Evolutionary conservation across 768 basidiomycete genomes (phyloP).

Genomic region (Trametes gibbosa): DNA sequence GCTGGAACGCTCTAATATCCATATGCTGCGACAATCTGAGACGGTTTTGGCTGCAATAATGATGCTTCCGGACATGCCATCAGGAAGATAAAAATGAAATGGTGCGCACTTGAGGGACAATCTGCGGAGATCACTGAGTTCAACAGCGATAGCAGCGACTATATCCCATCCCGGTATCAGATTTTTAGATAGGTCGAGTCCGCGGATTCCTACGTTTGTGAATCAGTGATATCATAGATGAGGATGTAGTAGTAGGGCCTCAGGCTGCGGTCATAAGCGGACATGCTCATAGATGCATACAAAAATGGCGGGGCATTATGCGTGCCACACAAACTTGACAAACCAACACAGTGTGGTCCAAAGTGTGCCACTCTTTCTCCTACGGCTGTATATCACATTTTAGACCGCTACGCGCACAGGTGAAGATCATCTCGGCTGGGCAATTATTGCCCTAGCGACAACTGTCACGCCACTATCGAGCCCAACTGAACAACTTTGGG

Average conservation of each 20-base stretch:
- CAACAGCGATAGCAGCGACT: conserved; percentile 58
- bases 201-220: conserved; percentile 58
- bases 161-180: conserved; percentile 70
- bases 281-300: neutral
- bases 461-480: too few relatives aligned
- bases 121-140: conserved; percentile 59
- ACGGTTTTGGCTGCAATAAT: conserved; percentile 59
- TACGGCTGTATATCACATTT: too few relatives aligned
- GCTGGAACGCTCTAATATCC: conserved; percentile 44
- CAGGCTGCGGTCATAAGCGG: neutral
- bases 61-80: conserved; percentile 17
- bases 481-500: too few relatives aligned
- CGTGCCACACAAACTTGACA: too few relatives aligned
- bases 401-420: too few relatives aligned
- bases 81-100: conserved; percentile 8
- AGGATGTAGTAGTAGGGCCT: conserved; percentile 5
- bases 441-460: too few relatives aligned
- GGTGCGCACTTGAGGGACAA: conserved; percentile 75
- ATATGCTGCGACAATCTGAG: conserved; percentile 41
- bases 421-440: too few relatives aligned
- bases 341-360: too few relatives aligned
- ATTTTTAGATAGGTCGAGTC: conserved; percentile 77
- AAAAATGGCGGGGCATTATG: too few relatives aligned
- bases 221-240: neutral
- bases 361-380: too few relatives aligned